Base-by-base conservation (phyloP, 306 rosid genomes). In the Dalbergia cultrata region DNA sequence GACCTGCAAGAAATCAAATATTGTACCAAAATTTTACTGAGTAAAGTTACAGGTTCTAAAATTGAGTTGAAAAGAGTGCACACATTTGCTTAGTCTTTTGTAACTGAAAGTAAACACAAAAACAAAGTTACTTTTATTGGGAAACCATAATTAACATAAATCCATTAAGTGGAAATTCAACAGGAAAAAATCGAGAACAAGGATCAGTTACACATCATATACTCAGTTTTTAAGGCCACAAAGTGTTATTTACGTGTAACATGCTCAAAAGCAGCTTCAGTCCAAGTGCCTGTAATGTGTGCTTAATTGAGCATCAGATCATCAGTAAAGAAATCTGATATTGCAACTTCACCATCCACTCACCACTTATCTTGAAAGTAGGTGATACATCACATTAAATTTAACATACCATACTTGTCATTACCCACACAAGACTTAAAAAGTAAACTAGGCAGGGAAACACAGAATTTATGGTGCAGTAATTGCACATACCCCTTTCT, bases 401-500 rank as follows among this genome's bases (percentile, higher is more conserved):
- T 83, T 61, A 87, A 80, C 26, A 47, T n/a, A 34, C 10, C 37
- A 60, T 22, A 35, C 61, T 44, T 57, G 77, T 12, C 1, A 56
- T 65, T 13, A 26, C 22, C 18, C 17, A 52, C 34, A 44, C 9
- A 8, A 26, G 41, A 76, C 52, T 49, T 58, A 74, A 67, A 63
- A 72, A 58, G 31, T 6, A 82, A n/a, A 62, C 68, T 19, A 39
- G 65, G 70, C 64, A 43, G 26, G 59, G 69, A 77, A 80, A 77
- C 45, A 10, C 22, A 8, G 52, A 56, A 21, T 44, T 74, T 59
- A 39, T 43, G 64, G 76, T 44, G 63, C 79, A 72, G 43, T 63
- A 21, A 70, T 76, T 19, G 33, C 13, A 79, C 97, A 81, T 92
- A 95, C 99, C 94, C 99, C 99, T 86, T 89, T 95, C 91, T 88